Base-by-base conservation (phyloP, 345 rosid species). In the Citrus hindsii region DNA sequence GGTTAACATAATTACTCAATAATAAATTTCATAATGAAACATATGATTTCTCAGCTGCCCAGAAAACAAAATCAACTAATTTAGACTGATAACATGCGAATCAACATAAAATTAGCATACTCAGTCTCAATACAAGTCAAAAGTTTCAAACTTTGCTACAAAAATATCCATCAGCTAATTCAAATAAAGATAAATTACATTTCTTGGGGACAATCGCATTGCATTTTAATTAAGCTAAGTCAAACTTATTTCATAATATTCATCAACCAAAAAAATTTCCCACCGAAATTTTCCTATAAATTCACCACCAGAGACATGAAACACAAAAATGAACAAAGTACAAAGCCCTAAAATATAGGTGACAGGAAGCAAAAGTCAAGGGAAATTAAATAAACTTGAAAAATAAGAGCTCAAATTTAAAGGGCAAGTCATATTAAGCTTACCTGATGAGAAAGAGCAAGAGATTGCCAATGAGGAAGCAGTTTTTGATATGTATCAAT, bases 401-500 rank as follows among this genome's bases (percentile, higher is more conserved):
- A 2, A 62, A 35, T 5, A 30, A 24, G 67, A n/a, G 2, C 70
- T 64, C 10, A 60, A 25, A 22, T 24, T 4, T 9, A 53, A 67
- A 80, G 38, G 65, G 67, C 12, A 63, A 22, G 25, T 22, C 32
- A 66, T 10, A 13, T 8, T 3, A 21, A 46, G 73, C 13, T 69
- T 35, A 89, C 98, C 93, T 81, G 89, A 35, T 79, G 92, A 64
- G 92, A 84, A 10, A 70, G 83, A 61, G 85, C 18, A 69, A 86
- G 71, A 64, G 95, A 85, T 59, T 84, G 87, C 91, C 94, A 92
- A 46, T 84, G 87, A 66, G 93, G 95, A 56, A 86, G 79, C 74
- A 92, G 76, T 14, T 76, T 85, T 21, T 76, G 83, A 83, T 83
- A 86, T 33, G 91, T 80, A 22, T 79, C 75, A 75, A 86, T 37